Evolutionary conservation across 257 asterid genomes (phyloP), one percentile per base, ranked within the genome.

Genomic region (Agastache rugosa): DNA sequence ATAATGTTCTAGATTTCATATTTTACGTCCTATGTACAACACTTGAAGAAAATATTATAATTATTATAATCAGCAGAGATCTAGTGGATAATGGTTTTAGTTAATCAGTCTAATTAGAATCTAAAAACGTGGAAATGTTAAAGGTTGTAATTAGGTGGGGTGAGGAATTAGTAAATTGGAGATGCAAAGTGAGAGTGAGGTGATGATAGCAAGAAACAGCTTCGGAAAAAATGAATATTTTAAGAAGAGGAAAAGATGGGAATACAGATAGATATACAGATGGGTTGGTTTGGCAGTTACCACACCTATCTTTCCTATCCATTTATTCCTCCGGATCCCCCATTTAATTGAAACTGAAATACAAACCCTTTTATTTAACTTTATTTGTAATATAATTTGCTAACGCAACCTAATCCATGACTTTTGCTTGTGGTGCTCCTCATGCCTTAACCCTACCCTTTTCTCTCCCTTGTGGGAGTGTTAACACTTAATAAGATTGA

Each of bases 321-420:
- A 70, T 83, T 85, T 83, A 77, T 88, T 84, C 89, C 53, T 78
- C 80, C n/a, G n/a, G n/a, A n/a, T n/a, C n/a, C 8, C 78, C 76
- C 87, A 86, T 83, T 83, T 83, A 86, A 73, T 87, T 80, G 73
- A 74, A 81, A 85, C 53, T 84, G 75, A 75, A 81, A 76, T 70
- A 68, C 11, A 17, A 71, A 54, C 31, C 45, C 61, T 64, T 63
- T 50, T 45, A 42, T 55, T 72, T 34, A 48, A 11, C 59, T 74
- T 19, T 54, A 3, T 31, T 31, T 31, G 37, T 31, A 31, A 31
- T 5, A 31, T 55, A 1, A 11, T 11, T 63, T 73, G 51, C 53
- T 60, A 75, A 67, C 66, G 55, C 64, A 92, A 84, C 91, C 96
- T 82, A 85, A 86, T 86, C 88, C 91, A 87, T 78, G 23, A 83